Evolutionary conservation across 768 basidiomycete species (phyloP), one percentile per base, ranked within the genome.

Genomic region (Hypholoma fasciculare): DNA sequence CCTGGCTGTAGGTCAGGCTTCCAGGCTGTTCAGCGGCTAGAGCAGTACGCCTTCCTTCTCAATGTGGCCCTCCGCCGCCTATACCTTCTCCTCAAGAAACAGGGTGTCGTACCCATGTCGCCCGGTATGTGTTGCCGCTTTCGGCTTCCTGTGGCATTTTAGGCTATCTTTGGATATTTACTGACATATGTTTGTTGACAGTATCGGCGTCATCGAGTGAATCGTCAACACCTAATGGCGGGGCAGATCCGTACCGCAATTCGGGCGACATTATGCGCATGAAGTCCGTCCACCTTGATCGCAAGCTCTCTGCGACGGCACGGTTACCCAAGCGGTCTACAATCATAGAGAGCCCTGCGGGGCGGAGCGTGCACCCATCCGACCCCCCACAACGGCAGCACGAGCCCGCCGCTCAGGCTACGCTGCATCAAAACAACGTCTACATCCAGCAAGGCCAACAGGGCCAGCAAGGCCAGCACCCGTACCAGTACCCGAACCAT

Each of bases 1-100:
- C 65, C 74, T 26, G 82, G 81, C 14, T 92, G 89, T 66, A 78
- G 84, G 56, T 68, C 74, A 20, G 94, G 96, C 11, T 98, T 98
- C 74, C 90, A 92, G 68, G 82, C 92, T 16, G 97, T 97, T 14
- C 94, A 96, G 59, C 81, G 96, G 56, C 75, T 99, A 62, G 97
- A 99, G 77, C 97, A 99, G 70, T 99, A 97, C 71, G 93, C 97
- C 2, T 99, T 96, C 79, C 75, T 99, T 56, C 78, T 99, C 52
- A 98, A 98, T 68, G 97, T 98, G 20, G 97, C 96, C 17, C 78
- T 99, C 55, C 81, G 96, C 63, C 83, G 96, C 67, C 78, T 99
- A 53, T 98, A 95, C 73, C 82, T 92, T 30, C 81, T 92, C 38
- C 75, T 93, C 67, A 92, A 90, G 78, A 90, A 91, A 74, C 86